These are phyloP conservation scores for Malus domestica DNA, from an alignment of 306 rosid genomes.

Conservation along the genomic window ASM211411v1 NC_041804.1:5443001-5443500, in stretches of 20 bases:
- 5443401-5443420: neutral
- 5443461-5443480: neutral
- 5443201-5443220: neutral
- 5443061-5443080: neutral
- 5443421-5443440: neutral
- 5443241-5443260: neutral
- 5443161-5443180: conserved; percentile 67
- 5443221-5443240: neutral
- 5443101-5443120: conserved; percentile 4
- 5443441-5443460: neutral
- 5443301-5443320: conserved; percentile 49
- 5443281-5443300: conserved; percentile 72
- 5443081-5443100: neutral
- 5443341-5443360: conserved; percentile 49
- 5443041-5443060: neutral
- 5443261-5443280: conserved; percentile 8
- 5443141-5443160: conserved; percentile 52
- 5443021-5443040: neutral
- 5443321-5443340: conserved; percentile 43
- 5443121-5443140: conserved; percentile 64
- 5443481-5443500: neutral
- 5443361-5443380: conserved; percentile 44
- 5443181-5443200: conserved; percentile 42
- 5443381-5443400: neutral
- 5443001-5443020: neutral